A percentile compares a stretch with the other conserved stretches of the same genome.
Evolutionary conservation across 2,329 filamentous ascomycete species (phyloP).

Genomic region (Ophiocordyceps camponoti-floridani): DNA sequence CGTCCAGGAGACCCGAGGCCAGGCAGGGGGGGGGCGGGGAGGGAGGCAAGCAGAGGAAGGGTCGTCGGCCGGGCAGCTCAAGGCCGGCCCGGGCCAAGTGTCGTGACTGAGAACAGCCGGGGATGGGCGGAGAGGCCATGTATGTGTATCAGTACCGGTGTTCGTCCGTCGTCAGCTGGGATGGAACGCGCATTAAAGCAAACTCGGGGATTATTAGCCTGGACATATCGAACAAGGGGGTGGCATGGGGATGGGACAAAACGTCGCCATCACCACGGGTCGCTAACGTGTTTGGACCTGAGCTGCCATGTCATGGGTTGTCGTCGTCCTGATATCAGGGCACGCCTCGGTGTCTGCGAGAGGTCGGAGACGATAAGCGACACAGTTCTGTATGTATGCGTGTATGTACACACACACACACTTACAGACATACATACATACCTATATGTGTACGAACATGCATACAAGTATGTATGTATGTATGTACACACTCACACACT

Average conservation of each 20-base stretch:
- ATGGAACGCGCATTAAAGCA: constrained; percentile 26
- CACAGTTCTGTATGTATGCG: background rate
- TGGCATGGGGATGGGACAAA: constrained; percentile 15
- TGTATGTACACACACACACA: background rate
- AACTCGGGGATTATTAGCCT: constrained; percentile 30
- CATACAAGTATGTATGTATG: too few species aligned
- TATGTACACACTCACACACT: too few species aligned
- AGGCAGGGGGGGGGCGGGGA: background rate
- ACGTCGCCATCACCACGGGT: constrained; percentile 20
- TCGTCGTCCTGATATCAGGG: constrained; percentile 1
- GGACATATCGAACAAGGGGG: constrained; percentile 14
- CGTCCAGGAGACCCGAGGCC: background rate
- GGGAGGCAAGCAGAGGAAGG: background rate
- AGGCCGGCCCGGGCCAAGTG: background rate
- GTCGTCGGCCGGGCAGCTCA: background rate
- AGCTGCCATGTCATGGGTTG: constrained; percentile 10
- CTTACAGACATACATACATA: background rate
- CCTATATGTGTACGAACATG: background rate
- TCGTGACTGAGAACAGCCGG: background rate
- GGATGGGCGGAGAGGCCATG: constrained; percentile 4
- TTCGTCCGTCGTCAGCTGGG: constrained; percentile 21
- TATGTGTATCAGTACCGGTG: constrained; percentile 5
- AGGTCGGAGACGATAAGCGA: background rate
- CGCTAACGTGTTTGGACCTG: constrained; percentile 22
- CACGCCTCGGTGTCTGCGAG: background rate